These are phyloP conservation scores for Corchorus olitorius DNA, from an alignment of 345 rosid genomes.

Conservation along the genomic window DNA sequence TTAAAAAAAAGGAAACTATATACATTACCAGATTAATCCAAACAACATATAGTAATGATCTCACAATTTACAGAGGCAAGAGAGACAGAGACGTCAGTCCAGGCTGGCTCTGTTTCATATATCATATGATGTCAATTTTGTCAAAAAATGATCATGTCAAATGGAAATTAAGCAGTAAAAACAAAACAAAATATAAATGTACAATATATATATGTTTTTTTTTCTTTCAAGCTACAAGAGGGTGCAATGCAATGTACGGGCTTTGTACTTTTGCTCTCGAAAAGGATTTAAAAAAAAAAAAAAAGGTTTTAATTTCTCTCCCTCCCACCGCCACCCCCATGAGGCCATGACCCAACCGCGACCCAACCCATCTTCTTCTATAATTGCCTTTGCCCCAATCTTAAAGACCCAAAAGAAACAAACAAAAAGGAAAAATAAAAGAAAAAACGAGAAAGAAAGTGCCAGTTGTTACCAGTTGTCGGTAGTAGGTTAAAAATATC, in stretches of 20 bases:
- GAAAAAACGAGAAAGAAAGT: not conserved
- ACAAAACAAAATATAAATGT: not conserved
- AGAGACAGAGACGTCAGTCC: not conserved
- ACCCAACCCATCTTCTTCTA: not conserved
- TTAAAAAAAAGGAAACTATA: not conserved
- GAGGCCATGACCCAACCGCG: too few species aligned
- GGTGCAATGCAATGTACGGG: slow-evolving; percentile 2
- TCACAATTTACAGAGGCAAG: not conserved
- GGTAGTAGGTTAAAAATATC: not conserved
- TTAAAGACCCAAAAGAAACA: not conserved
- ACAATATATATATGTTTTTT: not conserved
- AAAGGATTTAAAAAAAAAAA: not conserved
- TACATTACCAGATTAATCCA: not conserved
- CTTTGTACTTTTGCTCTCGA: not conserved
- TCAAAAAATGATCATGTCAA: not conserved
- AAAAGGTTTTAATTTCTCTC: not conserved
- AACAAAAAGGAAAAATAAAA: not conserved
- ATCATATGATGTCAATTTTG: not conserved
- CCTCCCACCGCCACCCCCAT: not conserved
- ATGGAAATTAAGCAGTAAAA: not conserved
- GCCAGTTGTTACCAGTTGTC: slow-evolving; percentile 31
- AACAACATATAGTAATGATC: not conserved
- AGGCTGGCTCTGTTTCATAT: not conserved
- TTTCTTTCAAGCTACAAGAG: not conserved
- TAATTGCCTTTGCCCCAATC: not conserved